Base-by-base conservation (phyloP, 345 rosid genomes). In the Salix udensis region DNA sequence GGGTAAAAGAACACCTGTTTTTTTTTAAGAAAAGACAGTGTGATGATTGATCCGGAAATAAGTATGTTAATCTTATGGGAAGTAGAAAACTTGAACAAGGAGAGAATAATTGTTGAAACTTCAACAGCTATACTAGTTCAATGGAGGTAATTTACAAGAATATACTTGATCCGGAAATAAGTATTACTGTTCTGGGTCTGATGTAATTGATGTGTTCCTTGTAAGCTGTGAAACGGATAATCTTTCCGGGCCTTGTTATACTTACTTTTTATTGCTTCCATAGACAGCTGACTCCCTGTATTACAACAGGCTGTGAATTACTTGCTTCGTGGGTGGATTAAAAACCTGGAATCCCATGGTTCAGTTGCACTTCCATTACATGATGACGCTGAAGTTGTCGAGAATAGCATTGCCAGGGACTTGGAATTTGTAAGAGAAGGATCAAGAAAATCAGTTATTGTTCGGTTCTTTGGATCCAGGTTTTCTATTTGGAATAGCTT, bases 241-340 rank as follows among this genome's bases (percentile, higher is more conserved):
- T 68, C 52, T 23, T 68, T 24, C 34, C 24, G 2, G 23, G 14
- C 50, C 18, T n/a, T 11, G 71, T 5, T 70, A 46, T 8, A 26
- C n/a, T 15, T 10, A 18, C 12, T 48, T 3, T 5, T 48, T 15
- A 14, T 16, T 28, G 26, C 64, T 71, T 52, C 39, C 28, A 5
- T 61, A 4, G 50, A 61, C 66, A 48, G 55, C 52, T 46, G 70
- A 65, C 71, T n/a, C 58, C 24, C 50, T 34, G 69, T 28, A 26
- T 58, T 60, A 42, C 71, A 76, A 68, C 85, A 95, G 98, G 97
- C 91, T 50, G 94, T 93, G 85, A 91, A 93, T 82, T 88, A 82
- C 83, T 82, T 93, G 73, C 85, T 93, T 42, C 91, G 92, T 0
- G 98, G 98, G 42, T 95, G 97, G 97, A 90, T 95, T 50, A 86